Evolutionary conservation across 2,329 filamentous ascomycete genomes (phyloP).

Genomic region (Aureobasidium sp.): DNA sequence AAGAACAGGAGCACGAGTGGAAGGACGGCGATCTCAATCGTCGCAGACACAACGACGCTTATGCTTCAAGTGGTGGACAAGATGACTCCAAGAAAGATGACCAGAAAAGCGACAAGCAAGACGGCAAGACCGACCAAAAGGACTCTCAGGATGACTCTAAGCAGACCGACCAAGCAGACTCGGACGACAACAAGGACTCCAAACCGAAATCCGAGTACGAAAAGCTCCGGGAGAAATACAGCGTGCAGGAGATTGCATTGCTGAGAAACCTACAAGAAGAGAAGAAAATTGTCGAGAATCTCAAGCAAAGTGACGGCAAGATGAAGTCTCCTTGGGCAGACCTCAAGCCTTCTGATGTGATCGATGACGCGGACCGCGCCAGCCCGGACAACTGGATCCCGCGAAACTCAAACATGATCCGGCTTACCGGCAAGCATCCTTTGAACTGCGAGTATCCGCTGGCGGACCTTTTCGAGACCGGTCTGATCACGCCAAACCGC

Average conservation of each 20-base stretch:
- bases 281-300: conserved; percentile 34
- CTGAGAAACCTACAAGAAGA: conserved; percentile 39
- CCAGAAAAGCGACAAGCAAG: conserved; percentile 6
- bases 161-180: conserved; percentile 16
- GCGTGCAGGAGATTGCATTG: conserved; percentile 38
- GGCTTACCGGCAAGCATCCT: conserved; percentile 48
- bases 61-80: conserved; percentile 21
- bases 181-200: conserved; percentile 1
- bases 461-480: conserved; percentile 38
- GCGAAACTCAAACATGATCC: conserved; percentile 40
- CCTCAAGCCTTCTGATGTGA: conserved; percentile 28
- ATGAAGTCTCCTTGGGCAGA: conserved; percentile 31
- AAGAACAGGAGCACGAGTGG: conserved; percentile 27
- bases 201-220: conserved; percentile 15
- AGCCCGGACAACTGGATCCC: conserved; percentile 50
- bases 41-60: conserved; percentile 33
- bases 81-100: not conserved
- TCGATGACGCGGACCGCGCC: conserved; percentile 47
- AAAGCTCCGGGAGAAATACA: conserved; percentile 32
- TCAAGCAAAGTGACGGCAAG: conserved; percentile 41
- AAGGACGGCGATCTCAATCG: conserved; percentile 24
- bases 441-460: conserved; percentile 45
- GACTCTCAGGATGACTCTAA: not conserved
- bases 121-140: conserved; percentile 14
- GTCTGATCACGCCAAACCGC: conserved; percentile 46